Evolutionary conservation across 2,329 filamentous ascomycete species (phyloP), one percentile per base, ranked within the genome.

Genomic region (Xylariomycetidae sp.): DNA sequence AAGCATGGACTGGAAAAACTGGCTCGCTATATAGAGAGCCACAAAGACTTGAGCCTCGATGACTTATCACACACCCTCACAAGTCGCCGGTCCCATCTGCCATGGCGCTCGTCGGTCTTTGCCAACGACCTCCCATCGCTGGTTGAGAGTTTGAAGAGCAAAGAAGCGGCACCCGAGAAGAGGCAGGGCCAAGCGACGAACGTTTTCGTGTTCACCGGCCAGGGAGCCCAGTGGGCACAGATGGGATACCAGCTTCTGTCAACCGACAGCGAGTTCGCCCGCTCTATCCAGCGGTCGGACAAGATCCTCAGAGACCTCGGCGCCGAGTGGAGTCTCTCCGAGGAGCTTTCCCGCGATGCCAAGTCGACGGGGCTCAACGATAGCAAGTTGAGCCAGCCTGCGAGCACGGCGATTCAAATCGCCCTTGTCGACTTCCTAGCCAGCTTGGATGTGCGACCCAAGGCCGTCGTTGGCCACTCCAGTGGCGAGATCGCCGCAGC

Each of bases 401-500:
- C 40, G 11, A 40, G 33, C 2, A 46, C 41, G 7, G 40, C 37
- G 5, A 30, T 48, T 16, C 45, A 48, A 16, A 29, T 48, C 17
- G 36, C 34, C 4, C 42, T 60, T 3, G 50, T 58, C 2, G 46
- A 56, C 22, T 32, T 58, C 0, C 37, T 62, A 4, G 27, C 23
- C 7, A 33, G 18, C 6, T 48, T 42, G 15, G 51, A 44, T 2
- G 29, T 62, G 2, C 20, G 4, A 0, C 48, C 52, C 4, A 37
- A 30, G 4, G 45, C 39, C 10, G 51, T 58, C 5, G 44, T 54
- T 11, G 57, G 58, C 16, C 58, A 62, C 40, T 58, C 55, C 4
- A 57, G 51, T 2, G 58, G 58, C 8, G 58, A 62, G 30, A 59
- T 62, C 12, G 56, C 49, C 14, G 45, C 45, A 9, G 41, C 34